phyloP scores from a whole-genome alignment of 192 early-diverging fungal species.

The Podila clonocystis region DNA sequence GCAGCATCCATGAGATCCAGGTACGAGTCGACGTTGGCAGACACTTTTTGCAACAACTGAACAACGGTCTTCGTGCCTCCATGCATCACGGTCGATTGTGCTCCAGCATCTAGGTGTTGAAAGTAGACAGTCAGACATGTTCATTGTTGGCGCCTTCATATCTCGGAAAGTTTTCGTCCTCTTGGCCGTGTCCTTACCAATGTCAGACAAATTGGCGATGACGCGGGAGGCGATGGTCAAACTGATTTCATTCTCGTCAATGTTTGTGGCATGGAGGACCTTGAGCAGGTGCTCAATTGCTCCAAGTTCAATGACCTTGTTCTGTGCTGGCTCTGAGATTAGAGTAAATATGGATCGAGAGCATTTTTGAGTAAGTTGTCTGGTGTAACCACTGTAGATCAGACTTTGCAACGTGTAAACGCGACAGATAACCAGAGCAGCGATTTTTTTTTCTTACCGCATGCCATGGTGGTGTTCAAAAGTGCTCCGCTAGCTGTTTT shows the following conservation, averaged over 20 bases:
- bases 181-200: slow-evolving; percentile 14
- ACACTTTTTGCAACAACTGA: slow-evolving; percentile 17
- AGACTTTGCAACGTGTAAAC: not conserved
- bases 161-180: not conserved
- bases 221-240: slow-evolving; percentile 45
- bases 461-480: slow-evolving; percentile 61
- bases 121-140: not conserved
- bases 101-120: slow-evolving; percentile 23
- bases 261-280: slow-evolving; percentile 21
- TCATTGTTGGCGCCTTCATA: not conserved
- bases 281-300: slow-evolving; percentile 33
- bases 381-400: not conserved
- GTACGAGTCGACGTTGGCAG: slow-evolving; percentile 20
- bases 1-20: slow-evolving; percentile 35
- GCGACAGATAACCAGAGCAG: too few species aligned
- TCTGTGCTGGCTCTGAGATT: slow-evolving; percentile 55
- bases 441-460: slow-evolving; percentile 43
- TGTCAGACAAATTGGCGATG: slow-evolving; percentile 31
- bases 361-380: not conserved
- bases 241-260: slow-evolving; percentile 31
- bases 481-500: slow-evolving; percentile 58
- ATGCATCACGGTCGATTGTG: slow-evolving; percentile 37
- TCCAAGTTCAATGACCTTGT: slow-evolving; percentile 36
- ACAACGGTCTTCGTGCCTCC: slow-evolving; percentile 15
- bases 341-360: not conserved